Evolutionary conservation across 768 basidiomycete genomes (phyloP), one percentile per base, ranked within the genome.

Genomic region (Suillus fuscotomentosus): DNA sequence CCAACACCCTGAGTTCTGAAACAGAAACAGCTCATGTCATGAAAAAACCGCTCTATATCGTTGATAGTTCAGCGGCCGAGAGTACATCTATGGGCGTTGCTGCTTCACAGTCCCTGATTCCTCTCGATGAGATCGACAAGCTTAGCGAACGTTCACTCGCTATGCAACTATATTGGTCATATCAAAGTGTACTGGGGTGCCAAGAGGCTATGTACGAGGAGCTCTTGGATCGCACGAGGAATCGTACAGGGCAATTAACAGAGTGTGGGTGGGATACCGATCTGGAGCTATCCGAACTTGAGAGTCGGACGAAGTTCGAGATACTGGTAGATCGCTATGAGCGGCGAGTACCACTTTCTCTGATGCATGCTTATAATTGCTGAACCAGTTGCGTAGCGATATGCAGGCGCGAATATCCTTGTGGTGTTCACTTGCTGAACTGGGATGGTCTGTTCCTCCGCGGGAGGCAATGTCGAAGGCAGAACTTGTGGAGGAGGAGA

Each of bases 161-260:
- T 0, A 88, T 90, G 87, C 89, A 91, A 63, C 80, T 91, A 4
- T 86, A 88, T 69, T 79, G 82, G 66, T 83, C 85, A n/a, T 89
- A 84, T 65, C 83, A 86, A 67, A 73, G 76, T 22, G 85, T 91
- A 9, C 72, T 89, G 14, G 87, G 86, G 14, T 88, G 87, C 67
- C 84, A 88, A 72, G 89, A 90, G 70, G 84, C 88, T 36, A 89
- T 91, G 88, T 91, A 89, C 88, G 89, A 90, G 66, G 88, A 89
- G 62, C 79, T 91, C 57, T 83, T 83, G 67, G 84, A 87, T 66
- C 82, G 84, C 65, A 80, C 88, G 73, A 79, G 85, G 60, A 88
- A 88, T 68, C 78, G 82, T 61, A 82, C 79, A 54, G 78, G 81
- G 7, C 82, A 86, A 64, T 74, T 90, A 34, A 72, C 76, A 62